These are phyloP conservation scores for Botrytis fragariae DNA, from an alignment of 2,329 filamentous ascomycete species.

Conservation along the genomic window DNA sequence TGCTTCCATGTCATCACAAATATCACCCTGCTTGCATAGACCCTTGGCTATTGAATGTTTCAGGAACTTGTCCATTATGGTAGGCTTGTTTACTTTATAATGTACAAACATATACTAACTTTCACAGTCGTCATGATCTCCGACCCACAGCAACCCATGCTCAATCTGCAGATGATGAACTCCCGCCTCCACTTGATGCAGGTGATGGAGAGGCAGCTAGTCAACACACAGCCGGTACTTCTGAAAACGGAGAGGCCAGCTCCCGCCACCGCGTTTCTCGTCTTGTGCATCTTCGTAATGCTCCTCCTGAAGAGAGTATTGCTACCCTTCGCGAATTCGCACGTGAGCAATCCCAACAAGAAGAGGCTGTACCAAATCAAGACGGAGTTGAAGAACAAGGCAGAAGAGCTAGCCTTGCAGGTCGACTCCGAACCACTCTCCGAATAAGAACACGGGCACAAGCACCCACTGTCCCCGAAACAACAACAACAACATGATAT, in stretches of 20 bases:
- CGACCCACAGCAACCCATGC: slow-evolving; percentile 33
- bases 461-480: background rate
- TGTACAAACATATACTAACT: slow-evolving; percentile 21
- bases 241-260: slow-evolving; percentile 39
- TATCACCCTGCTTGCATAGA: slow-evolving; percentile 68
- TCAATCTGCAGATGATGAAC: slow-evolving; percentile 29
- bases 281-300: slow-evolving; percentile 55
- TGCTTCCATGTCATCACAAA: slow-evolving; percentile 65
- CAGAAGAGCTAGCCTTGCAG: slow-evolving; percentile 34
- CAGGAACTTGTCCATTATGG: slow-evolving; percentile 68
- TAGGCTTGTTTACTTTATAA: slow-evolving; percentile 42
- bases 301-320: slow-evolving; percentile 61
- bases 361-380: slow-evolving; percentile 20
- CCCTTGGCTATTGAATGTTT: slow-evolving; percentile 68
- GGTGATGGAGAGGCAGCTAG: slow-evolving; percentile 31
- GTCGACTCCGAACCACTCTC: slow-evolving; percentile 34
- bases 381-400: slow-evolving; percentile 29
- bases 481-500: background rate
- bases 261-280: slow-evolving; percentile 48
- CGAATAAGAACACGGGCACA: slow-evolving; percentile 34
- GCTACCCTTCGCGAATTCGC: slow-evolving; percentile 52
- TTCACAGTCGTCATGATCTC: slow-evolving; percentile 41
- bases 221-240: slow-evolving; percentile 40
- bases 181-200: slow-evolving; percentile 33
- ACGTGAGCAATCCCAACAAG: slow-evolving; percentile 40